Conservation (phyloP, 768 basidiomycete genomes). For the Udeniomyces megalosporus region DNA sequence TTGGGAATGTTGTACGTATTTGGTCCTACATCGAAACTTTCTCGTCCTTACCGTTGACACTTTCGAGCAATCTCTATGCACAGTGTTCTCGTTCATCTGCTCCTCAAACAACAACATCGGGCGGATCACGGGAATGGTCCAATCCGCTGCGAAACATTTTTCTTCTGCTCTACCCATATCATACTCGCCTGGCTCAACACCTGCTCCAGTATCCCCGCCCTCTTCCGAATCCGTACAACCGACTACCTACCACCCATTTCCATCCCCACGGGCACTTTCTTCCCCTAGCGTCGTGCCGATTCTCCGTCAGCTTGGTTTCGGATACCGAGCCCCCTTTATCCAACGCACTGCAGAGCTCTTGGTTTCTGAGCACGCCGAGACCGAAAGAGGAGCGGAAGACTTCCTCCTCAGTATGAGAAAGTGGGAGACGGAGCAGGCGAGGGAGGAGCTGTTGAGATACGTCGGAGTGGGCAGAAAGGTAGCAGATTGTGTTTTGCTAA, state of each 20-base stretch:
- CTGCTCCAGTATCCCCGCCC: not conserved
- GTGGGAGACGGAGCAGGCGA: slow-evolving; percentile 27
- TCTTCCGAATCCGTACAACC: slow-evolving; percentile 16
- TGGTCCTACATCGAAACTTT: too few relatives aligned
- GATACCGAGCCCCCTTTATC: slow-evolving; percentile 84
- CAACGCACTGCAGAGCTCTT: slow-evolving; percentile 28
- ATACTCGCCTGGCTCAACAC: slow-evolving; percentile 10
- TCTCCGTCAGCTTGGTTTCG: slow-evolving; percentile 76
- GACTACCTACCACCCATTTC: slow-evolving; percentile 61
- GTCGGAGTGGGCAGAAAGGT: slow-evolving; percentile 92
- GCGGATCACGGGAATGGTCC: slow-evolving; percentile 87
- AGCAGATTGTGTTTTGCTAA: slow-evolving; percentile 81
- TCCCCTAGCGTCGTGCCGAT: slow-evolving; percentile 41
- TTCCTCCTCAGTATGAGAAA: slow-evolving; percentile 15
- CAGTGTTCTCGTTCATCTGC: slow-evolving; percentile 53
- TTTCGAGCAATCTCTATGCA: not conserved
- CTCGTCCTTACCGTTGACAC: not conserved
- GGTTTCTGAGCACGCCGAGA: slow-evolving; percentile 5
- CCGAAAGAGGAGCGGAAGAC: not conserved
- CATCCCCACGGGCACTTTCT: slow-evolving; percentile 53
- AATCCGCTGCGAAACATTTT: slow-evolving; percentile 58
- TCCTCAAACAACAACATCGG: slow-evolving; percentile 93
- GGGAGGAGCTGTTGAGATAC: slow-evolving; percentile 60
- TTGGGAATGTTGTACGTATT: slow-evolving; percentile 76
- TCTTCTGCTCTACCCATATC: slow-evolving; percentile 51